These are phyloP conservation scores for Nicotiana otophora DNA, from an alignment of 257 asterid species.

Conservation along the genomic window DNA sequence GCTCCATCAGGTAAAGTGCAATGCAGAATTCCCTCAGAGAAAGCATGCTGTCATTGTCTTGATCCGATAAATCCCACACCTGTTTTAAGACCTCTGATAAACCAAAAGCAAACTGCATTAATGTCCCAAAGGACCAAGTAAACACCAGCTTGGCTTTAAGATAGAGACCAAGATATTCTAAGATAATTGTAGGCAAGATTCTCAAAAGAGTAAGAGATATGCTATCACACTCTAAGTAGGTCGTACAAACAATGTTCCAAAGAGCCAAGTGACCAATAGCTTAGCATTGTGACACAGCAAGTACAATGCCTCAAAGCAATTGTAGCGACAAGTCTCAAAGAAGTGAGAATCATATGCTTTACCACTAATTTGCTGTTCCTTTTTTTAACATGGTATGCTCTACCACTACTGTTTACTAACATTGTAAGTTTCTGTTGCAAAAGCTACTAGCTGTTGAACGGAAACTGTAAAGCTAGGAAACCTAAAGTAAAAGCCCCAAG, in stretches of 20 bases:
- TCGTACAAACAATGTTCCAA: background rate
- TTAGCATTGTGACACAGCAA: background rate
- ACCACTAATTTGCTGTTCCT: background rate
- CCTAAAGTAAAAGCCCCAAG: background rate
- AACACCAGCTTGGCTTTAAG: background rate
- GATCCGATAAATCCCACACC: conserved; percentile 98
- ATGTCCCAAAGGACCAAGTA: background rate
- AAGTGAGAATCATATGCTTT: background rate
- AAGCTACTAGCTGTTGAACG: background rate
- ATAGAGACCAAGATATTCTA: background rate
- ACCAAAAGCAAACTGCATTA: conserved; percentile 21
- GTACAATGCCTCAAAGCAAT: background rate
- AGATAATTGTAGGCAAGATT: background rate
- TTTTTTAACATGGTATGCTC: background rate
- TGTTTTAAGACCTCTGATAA: conserved; percentile 81
- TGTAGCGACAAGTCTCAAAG: background rate
- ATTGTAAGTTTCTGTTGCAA: background rate
- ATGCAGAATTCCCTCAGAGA: conserved; percentile 85
- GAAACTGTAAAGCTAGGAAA: background rate
- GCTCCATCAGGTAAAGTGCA: conserved; percentile 95
- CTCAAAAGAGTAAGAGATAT: conserved; percentile 2
- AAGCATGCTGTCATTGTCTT: conserved; percentile 96
- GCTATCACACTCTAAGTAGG: conserved; percentile 1
- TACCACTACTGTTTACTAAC: background rate
- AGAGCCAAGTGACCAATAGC: background rate